These are phyloP conservation scores for Exutisphaerella laricina DNA, from an alignment of 2,329 filamentous ascomycete species.

Conservation along the genomic window DNA sequence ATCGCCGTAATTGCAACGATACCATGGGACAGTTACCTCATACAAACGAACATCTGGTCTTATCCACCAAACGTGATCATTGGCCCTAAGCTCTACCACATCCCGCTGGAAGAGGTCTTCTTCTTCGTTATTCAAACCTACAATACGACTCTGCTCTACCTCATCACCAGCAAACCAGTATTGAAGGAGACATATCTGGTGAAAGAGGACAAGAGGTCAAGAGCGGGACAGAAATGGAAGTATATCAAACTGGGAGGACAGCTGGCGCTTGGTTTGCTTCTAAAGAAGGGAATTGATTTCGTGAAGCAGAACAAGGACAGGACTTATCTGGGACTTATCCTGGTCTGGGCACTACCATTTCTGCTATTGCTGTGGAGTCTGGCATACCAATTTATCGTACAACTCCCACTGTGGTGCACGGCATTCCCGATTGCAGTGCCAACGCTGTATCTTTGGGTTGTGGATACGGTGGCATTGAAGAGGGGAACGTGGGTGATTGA, in stretches of 20 bases:
- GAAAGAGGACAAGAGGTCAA: constrained; percentile 32
- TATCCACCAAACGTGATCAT: constrained; percentile 62
- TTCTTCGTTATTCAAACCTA: constrained; percentile 76
- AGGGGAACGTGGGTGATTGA: constrained; percentile 69
- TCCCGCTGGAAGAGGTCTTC: constrained; percentile 67
- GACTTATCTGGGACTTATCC: constrained; percentile 65
- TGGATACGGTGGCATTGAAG: constrained; percentile 62
- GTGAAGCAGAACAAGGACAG: constrained; percentile 45
- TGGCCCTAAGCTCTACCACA: constrained; percentile 57
- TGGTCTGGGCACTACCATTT: constrained; percentile 64
- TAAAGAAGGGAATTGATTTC: constrained; percentile 43
- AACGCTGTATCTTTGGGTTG: constrained; percentile 65
- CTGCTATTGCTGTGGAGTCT: constrained; percentile 58
- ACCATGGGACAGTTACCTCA: constrained; percentile 72
- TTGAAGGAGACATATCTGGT: constrained; percentile 52
- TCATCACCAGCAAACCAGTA: constrained; percentile 59
- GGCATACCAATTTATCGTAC: constrained; percentile 58
- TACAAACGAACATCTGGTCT: constrained; percentile 62
- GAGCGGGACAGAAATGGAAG: constrained; percentile 32
- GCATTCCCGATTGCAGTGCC: constrained; percentile 56
- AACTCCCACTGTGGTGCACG: constrained; percentile 54
- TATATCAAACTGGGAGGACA: constrained; percentile 48
- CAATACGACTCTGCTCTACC: constrained; percentile 63
- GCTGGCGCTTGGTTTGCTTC: constrained; percentile 40
- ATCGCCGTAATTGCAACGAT: constrained; percentile 63